A percentile compares a stretch with the other conserved stretches of the same genome.
Evolutionary conservation across 805 yeast species (phyloP).

Genomic region (Dipodascopsis uninucleata): DNA sequence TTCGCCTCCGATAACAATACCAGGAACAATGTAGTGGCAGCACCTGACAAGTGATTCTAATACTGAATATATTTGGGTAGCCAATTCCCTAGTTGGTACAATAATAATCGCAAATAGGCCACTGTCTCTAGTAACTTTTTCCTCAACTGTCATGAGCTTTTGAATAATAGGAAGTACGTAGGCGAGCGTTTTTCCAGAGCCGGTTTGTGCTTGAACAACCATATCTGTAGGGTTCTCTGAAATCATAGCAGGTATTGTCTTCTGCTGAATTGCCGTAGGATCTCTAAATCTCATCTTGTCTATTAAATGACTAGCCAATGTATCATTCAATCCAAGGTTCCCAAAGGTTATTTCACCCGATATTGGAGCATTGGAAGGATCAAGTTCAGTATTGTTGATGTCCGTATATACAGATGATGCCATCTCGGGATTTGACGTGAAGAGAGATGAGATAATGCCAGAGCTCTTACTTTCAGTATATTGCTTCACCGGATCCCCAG

Average conservation of each 20-base stretch:
- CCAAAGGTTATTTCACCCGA: slow-evolving; percentile 59
- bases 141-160: slow-evolving; percentile 55
- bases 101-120: slow-evolving; percentile 87
- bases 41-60: slow-evolving; percentile 62
- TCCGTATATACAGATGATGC: slow-evolving; percentile 34
- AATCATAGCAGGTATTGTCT: slow-evolving; percentile 64
- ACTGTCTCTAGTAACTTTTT: slow-evolving; percentile 51
- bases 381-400: slow-evolving; percentile 26
- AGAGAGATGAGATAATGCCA: slow-evolving; percentile 65
- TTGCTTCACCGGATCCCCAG: too few species aligned
- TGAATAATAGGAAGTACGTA: slow-evolving; percentile 80
- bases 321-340: slow-evolving; percentile 63
- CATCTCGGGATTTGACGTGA: slow-evolving; percentile 59
- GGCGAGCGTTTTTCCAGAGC: slow-evolving; percentile 94
- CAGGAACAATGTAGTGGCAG: slow-evolving; percentile 88
- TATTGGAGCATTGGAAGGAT: slow-evolving; percentile 85
- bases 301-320: slow-evolving; percentile 51
- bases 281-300: slow-evolving; percentile 46
- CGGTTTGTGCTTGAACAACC: slow-evolving; percentile 94
- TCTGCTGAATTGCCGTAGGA: slow-evolving; percentile 86
- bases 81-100: slow-evolving; percentile 94
- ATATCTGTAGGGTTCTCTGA: slow-evolving; percentile 51
- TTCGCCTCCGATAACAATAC: slow-evolving; percentile 96
- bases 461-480: too few species aligned
- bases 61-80: slow-evolving; percentile 82